Evolutionary conservation across 2,329 filamentous ascomycete genomes (phyloP).

Genomic region (Fusarium keratoplasticum): DNA sequence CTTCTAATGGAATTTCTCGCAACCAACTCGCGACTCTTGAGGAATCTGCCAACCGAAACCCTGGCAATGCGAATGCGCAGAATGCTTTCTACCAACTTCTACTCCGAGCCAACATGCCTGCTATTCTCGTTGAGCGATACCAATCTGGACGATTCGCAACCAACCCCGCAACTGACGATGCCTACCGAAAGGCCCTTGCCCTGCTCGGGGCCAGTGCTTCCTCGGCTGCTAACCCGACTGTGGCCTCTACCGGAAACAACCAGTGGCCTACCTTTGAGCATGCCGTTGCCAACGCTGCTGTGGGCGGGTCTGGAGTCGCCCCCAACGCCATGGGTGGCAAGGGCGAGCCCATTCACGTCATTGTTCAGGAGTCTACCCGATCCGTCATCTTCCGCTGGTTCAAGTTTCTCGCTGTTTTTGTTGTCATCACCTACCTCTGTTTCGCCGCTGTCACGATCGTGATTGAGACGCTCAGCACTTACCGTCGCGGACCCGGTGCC

Average conservation of each 20-base stretch:
- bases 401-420: slow-evolving; percentile 85
- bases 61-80: slow-evolving; percentile 86
- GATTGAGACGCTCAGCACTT: slow-evolving; percentile 81
- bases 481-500: slow-evolving; percentile 79
- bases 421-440: slow-evolving; percentile 81
- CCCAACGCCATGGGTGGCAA: slow-evolving; percentile 71
- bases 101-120: slow-evolving; percentile 90
- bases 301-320: slow-evolving; percentile 34
- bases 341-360: slow-evolving; percentile 90
- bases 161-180: slow-evolving; percentile 80
- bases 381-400: slow-evolving; percentile 89
- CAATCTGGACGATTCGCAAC: slow-evolving; percentile 86
- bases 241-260: slow-evolving; percentile 34
- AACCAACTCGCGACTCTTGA: slow-evolving; percentile 86
- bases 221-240: slow-evolving; percentile 37
- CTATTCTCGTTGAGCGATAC: slow-evolving; percentile 91
- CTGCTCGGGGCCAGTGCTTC: slow-evolving; percentile 48
- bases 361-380: slow-evolving; percentile 90
- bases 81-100: slow-evolving; percentile 95
- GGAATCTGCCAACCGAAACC: slow-evolving; percentile 92
- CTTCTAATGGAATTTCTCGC: slow-evolving; percentile 63
- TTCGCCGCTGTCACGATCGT: slow-evolving; percentile 84
- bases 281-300: slow-evolving; percentile 44
- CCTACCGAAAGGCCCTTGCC: slow-evolving; percentile 80
- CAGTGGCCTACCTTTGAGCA: slow-evolving; percentile 49